These are phyloP conservation scores for Kluyveromyces dobzhanskii DNA, from an alignment of 805 yeast genomes.

Conservation along the genomic window DNA sequence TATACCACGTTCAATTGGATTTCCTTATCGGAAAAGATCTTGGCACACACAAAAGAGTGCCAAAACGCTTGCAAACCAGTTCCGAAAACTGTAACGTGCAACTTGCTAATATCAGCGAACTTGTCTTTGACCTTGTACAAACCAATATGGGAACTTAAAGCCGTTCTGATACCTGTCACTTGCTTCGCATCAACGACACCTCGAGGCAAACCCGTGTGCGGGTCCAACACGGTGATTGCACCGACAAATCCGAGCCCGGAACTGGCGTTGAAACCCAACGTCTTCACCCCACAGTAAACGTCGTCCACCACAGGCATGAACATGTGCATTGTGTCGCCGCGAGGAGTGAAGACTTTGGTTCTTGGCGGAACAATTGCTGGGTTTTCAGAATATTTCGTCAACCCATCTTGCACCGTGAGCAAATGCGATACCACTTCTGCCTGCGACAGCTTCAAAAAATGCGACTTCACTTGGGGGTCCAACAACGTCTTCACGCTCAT, in stretches of 20 bases:
- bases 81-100: constrained; percentile 40
- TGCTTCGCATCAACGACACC: constrained; percentile 53
- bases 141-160: constrained; percentile 45
- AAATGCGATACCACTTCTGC: not conserved
- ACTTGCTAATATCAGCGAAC: constrained; percentile 9
- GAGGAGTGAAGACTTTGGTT: constrained; percentile 36
- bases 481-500: not conserved
- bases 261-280: constrained; percentile 38
- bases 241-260: constrained; percentile 56
- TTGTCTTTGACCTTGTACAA: constrained; percentile 21
- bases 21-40: constrained; percentile 14
- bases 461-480: not conserved
- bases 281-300: constrained; percentile 48
- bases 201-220: constrained; percentile 39
- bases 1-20: constrained; percentile 35
- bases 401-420: constrained; percentile 20
- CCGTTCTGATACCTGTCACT: constrained; percentile 61
- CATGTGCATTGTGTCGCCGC: constrained; percentile 37
- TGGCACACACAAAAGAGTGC: constrained; percentile 35
- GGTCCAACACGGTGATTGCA: constrained; percentile 42
- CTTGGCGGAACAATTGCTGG: constrained; percentile 47
- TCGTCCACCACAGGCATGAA: constrained; percentile 61
- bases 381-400: constrained; percentile 35
- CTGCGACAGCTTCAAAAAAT: not conserved
- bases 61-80: constrained; percentile 59